Evolutionary conservation across 176 grass and related monocot species (phyloP).

Genomic region (Lolium multiflorum): DNA sequence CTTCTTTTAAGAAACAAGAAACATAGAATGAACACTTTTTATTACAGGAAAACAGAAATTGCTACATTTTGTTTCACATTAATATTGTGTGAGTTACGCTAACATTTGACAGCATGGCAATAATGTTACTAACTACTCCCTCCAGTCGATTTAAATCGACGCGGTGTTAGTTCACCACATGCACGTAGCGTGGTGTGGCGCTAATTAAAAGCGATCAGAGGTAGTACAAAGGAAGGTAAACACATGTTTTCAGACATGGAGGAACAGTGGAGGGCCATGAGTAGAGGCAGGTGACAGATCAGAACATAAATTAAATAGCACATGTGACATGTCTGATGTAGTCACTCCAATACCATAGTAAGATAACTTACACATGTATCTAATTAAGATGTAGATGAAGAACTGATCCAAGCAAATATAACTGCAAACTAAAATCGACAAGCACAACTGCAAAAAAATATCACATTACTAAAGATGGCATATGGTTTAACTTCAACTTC

Average conservation of each 20-base stretch:
- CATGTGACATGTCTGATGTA: slow-evolving; percentile 27
- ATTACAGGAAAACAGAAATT: background rate
- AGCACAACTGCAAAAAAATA: background rate
- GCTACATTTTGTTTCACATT: slow-evolving; percentile 2
- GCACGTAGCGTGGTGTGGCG: too few species aligned
- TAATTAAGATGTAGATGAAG: background rate
- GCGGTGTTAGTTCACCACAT: too few species aligned
- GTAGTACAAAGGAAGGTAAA: background rate
- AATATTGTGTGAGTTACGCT: background rate
- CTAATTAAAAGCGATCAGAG: too few species aligned
- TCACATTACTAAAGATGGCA: slow-evolving; percentile 24
- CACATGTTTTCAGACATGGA: background rate
- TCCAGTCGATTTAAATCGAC: too few species aligned
- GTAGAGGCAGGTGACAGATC: background rate
- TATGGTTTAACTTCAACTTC: slow-evolving; percentile 7
- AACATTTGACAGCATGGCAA: too few species aligned
- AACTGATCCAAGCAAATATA: background rate
- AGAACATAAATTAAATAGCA: slow-evolving; percentile 16
- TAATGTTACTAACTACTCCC: too few species aligned
- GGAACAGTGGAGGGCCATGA: slow-evolving; percentile 4
- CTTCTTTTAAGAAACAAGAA: slow-evolving; percentile 13
- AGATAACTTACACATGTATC: background rate
- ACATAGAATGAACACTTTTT: background rate
- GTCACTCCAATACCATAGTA: slow-evolving; percentile 31
- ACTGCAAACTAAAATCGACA: slow-evolving; percentile 9